phyloP scores from a whole-genome alignment of 2,329 filamentous ascomycete species.

The Talaromyces verruculosus region DNA sequence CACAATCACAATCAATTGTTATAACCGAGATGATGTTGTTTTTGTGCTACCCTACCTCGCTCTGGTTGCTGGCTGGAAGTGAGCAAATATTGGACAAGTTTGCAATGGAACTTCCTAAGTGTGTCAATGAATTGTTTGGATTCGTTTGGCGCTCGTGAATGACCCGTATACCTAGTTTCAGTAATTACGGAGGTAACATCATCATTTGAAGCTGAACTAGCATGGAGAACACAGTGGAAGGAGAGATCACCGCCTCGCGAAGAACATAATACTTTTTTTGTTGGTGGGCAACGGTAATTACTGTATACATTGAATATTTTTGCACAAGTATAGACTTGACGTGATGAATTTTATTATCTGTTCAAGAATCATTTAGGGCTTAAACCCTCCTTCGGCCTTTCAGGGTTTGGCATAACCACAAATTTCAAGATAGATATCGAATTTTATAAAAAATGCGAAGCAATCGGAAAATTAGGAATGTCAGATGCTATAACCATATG shows the following conservation, averaged over 20 bases:
- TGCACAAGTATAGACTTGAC: too few species aligned
- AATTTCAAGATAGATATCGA: not conserved
- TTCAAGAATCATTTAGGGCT: too few species aligned
- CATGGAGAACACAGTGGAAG: not conserved
- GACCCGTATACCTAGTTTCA: not conserved
- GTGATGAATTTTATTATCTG: too few species aligned
- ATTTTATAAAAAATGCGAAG: not conserved
- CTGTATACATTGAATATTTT: too few species aligned
- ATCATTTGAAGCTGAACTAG: not conserved
- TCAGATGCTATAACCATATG: not conserved
- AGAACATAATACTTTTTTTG: too few species aligned
- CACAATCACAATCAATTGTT: not conserved
- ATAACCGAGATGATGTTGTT: not conserved
- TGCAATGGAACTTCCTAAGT: not conserved
- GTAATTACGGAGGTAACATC: not conserved
- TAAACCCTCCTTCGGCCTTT: too few species aligned
- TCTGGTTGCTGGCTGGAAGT: not conserved
- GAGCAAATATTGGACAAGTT: not conserved
- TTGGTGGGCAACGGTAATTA: too few species aligned
- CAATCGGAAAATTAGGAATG: not conserved
- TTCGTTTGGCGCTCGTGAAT: not conserved
- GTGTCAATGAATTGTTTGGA: not conserved
- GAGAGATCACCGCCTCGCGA: not conserved
- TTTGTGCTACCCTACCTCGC: not conserved
- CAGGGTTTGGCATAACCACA: too few species aligned